These are phyloP conservation scores for Kuraishia borneana DNA, from an alignment of 805 yeast species.

Conservation along the genomic window DNA sequence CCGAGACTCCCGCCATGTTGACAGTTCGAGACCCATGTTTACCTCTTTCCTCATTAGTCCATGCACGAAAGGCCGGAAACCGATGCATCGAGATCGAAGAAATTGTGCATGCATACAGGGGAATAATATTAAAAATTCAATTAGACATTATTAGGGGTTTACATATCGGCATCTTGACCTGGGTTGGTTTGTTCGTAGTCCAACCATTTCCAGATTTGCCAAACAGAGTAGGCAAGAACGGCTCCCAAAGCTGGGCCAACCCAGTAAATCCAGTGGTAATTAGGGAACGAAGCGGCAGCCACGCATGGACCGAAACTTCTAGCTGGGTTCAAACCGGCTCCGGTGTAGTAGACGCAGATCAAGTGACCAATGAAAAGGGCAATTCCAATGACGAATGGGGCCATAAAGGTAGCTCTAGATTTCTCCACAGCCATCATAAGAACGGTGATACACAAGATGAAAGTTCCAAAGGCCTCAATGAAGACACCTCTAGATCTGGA, in stretches of 20 bases:
- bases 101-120: not conserved
- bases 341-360: constrained; percentile 73
- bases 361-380: constrained; percentile 75
- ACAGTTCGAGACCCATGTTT: no score
- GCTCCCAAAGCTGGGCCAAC: constrained; percentile 78
- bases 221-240: constrained; percentile 50
- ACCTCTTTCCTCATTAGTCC: no score
- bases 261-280: constrained; percentile 89
- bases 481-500: constrained; percentile 69
- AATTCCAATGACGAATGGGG: constrained; percentile 77
- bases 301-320: constrained; percentile 79
- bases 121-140: not conserved
- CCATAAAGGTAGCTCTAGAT: constrained; percentile 62
- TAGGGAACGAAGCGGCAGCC: constrained; percentile 64
- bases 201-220: constrained; percentile 54
- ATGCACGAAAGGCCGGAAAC: no score
- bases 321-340: constrained; percentile 90
- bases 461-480: constrained; percentile 73
- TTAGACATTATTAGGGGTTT: constrained; percentile 4
- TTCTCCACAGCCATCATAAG: constrained; percentile 78
- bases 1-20: no score
- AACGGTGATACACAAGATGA: constrained; percentile 64
- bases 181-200: constrained; percentile 63
- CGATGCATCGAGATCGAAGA: no score
- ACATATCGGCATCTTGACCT: constrained; percentile 50